phyloP scores from a whole-genome alignment of 1,284 basidiomycete species.

The Ustilago crameri region DNA sequence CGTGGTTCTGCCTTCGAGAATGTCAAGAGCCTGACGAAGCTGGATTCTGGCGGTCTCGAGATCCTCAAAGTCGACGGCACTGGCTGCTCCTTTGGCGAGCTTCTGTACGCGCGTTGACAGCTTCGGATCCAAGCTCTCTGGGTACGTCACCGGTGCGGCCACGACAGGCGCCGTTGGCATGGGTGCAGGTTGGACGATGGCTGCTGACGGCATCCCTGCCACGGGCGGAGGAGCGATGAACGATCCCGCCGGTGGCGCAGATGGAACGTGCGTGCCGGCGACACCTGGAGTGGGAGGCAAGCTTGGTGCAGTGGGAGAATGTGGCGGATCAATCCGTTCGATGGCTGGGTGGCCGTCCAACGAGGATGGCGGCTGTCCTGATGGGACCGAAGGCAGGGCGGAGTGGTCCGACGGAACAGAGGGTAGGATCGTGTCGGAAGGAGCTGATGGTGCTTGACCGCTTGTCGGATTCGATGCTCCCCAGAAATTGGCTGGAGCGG shows the following conservation, averaged over 20 bases:
- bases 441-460: background rate
- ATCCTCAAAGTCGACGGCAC: slow-evolving; percentile 67
- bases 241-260: slow-evolving; percentile 1
- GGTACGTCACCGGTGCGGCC: slow-evolving; percentile 69
- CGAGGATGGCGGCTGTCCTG: slow-evolving; percentile 8
- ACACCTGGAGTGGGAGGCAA: slow-evolving; percentile 18
- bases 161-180: background rate
- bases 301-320: slow-evolving; percentile 41
- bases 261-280: slow-evolving; percentile 52
- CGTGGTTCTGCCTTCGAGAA: slow-evolving; percentile 53
- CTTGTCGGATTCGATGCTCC: slow-evolving; percentile 5
- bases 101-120: slow-evolving; percentile 56
- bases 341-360: slow-evolving; percentile 26
- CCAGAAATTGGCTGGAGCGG: slow-evolving; percentile 44
- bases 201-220: background rate
- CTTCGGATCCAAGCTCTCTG: slow-evolving; percentile 71
- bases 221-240: background rate
- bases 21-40: slow-evolving; percentile 58
- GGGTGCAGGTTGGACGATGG: background rate
- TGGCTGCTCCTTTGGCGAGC: slow-evolving; percentile 59
- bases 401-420: slow-evolving; percentile 27
- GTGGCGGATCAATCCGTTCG: slow-evolving; percentile 36
- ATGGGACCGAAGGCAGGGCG: slow-evolving; percentile 5
- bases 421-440: slow-evolving; percentile 14
- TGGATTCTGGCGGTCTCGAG: slow-evolving; percentile 60